Evolutionary conservation across 78 protist genomes (phyloP), one percentile per base, ranked within the genome.

Genomic region (Dictyostelium brefeldianum): DNA sequence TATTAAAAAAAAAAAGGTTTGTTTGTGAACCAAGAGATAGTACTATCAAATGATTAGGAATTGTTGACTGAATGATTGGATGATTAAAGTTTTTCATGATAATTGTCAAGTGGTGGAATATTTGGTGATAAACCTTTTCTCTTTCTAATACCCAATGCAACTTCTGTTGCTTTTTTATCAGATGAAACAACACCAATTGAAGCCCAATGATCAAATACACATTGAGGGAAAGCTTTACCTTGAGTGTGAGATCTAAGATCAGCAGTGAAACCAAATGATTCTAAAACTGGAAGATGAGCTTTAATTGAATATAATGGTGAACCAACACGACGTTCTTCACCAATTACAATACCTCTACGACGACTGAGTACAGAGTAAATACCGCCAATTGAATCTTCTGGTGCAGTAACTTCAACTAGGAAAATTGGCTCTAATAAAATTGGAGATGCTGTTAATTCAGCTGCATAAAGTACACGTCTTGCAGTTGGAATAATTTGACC

Each of bases 171-270:
- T 89, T 80, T 90, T 54, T 73, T 29, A 74, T 78, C 74, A 7
- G n/a, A 25, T 48, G 78, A 67, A 65, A 83, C 83, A n/a, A 81
- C 96, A 27, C 78, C 95, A 59, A 97, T 77, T 29, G 99, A 98
- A 54, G 95, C 90, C 99, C 99, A 99, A 98, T 99, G 99, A 91
- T 98, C 98, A 92, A 99, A 99, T 43, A 97, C 98, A 59, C 97
- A 84, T 96, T 99, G 99, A 47, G 99, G 99, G 99, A 99, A 99
- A 65, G 99, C 99, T 96, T 98, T 98, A 87, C 99, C 99, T 20
- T 97, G 95, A 54, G 99, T 99, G 95, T 94, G 78, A 5, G n/a
- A n/a, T n/a, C 99, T 73, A 67, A 99, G 98, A 81, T 97, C 99
- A 70, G 99, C 97, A 27, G 98, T 96, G 99, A 99, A 97, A 48